Evolutionary conservation across 1,284 basidiomycete genomes (phyloP).

Genomic region (Rhodotorula sp.): DNA sequence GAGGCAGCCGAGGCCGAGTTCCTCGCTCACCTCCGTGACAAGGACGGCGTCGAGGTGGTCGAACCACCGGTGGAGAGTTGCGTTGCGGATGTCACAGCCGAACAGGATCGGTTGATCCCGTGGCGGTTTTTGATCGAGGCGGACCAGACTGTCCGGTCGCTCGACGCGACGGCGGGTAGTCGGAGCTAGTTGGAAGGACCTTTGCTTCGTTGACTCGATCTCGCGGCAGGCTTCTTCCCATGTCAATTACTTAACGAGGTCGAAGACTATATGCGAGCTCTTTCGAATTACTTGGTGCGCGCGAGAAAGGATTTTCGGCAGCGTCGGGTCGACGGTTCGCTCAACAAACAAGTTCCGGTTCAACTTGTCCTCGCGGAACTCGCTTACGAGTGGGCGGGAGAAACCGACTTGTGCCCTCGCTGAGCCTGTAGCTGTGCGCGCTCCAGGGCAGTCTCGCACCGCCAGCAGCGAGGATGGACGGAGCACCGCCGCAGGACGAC

Average conservation of each 20-base stretch:
- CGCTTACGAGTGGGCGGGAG: no score
- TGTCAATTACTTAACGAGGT: no score
- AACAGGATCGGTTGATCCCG: not conserved
- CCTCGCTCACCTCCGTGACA: not conserved
- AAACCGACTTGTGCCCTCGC: no score
- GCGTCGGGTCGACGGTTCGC: not conserved
- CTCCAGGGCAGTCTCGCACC: not conserved
- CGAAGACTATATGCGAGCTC: no score
- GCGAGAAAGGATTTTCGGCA: not conserved
- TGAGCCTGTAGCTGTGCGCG: no score
- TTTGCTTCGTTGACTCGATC: no score
- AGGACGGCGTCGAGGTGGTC: not conserved
- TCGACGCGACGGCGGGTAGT: not conserved
- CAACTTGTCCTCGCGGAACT: not conserved
- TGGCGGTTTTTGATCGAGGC: conserved; percentile 3
- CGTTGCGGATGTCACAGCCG: not conserved
- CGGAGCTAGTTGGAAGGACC: no score
- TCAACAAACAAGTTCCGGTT: not conserved
- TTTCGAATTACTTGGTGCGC: no score
- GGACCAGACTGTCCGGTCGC: not conserved
- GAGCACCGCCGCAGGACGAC: conserved; percentile 78
- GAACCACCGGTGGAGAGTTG: not conserved
- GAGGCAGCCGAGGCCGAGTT: not conserved
- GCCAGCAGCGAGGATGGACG: conserved; percentile 20
- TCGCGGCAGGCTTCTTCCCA: no score